Evolutionary conservation across 1,139 yeast species (phyloP).

Genomic region (Cylindricascospora bacillispora): DNA sequence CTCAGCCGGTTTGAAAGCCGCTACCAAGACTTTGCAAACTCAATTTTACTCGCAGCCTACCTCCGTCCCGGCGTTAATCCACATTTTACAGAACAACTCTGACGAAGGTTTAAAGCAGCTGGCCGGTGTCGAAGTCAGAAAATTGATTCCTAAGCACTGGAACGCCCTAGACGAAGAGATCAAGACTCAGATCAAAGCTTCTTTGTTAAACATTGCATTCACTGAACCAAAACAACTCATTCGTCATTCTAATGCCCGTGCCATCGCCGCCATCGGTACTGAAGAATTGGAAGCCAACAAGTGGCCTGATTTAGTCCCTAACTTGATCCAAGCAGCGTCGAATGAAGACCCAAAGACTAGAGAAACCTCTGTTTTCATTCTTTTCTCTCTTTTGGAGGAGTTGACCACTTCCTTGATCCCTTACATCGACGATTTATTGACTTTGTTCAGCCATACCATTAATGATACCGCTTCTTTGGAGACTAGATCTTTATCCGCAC

Average conservation of each 20-base stretch:
- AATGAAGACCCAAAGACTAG: slow-evolving; percentile 49
- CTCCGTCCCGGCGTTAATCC: slow-evolving; percentile 73
- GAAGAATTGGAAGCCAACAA: slow-evolving; percentile 50
- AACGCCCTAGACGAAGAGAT: slow-evolving; percentile 38
- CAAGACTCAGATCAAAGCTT: slow-evolving; percentile 49
- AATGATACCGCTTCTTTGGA: slow-evolving; percentile 54
- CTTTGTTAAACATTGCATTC: slow-evolving; percentile 61
- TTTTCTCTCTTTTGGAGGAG: slow-evolving; percentile 67
- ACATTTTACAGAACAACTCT: slow-evolving; percentile 48
- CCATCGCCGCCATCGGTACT: slow-evolving; percentile 75
- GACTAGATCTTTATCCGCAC: slow-evolving; percentile 71
- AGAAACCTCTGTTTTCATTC: slow-evolving; percentile 74
- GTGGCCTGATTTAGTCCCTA: slow-evolving; percentile 73
- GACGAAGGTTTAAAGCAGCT: slow-evolving; percentile 44
- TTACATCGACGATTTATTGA: slow-evolving; percentile 54
- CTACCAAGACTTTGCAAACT: slow-evolving; percentile 60
- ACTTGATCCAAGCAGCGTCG: slow-evolving; percentile 58
- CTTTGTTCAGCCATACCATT: slow-evolving; percentile 56
- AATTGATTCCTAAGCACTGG: slow-evolving; percentile 69
- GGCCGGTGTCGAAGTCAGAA: slow-evolving; percentile 93
- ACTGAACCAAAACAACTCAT: slow-evolving; percentile 52
- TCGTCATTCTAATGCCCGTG: slow-evolving; percentile 83
- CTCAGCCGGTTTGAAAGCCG: slow-evolving; percentile 67
- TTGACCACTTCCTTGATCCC: slow-evolving; percentile 51
- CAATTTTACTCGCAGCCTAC: slow-evolving; percentile 62